Evolutionary conservation across 2,329 filamentous ascomycete species (phyloP).

Genomic region (Ascochyta lentis): DNA sequence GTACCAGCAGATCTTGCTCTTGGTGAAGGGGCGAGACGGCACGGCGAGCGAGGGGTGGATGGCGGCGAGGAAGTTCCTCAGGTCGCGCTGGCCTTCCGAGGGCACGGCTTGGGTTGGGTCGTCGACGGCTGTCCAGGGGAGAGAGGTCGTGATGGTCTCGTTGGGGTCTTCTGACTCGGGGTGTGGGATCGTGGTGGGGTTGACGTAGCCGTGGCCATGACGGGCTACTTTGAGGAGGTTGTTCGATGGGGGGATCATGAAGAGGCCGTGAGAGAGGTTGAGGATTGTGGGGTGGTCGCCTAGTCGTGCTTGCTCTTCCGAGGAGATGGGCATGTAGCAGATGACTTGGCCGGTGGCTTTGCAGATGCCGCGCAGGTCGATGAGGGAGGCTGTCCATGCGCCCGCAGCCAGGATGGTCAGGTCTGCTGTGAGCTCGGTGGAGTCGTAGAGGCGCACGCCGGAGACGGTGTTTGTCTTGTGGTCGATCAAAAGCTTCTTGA

Average conservation of each 20-base stretch:
- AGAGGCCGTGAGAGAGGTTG: constrained; percentile 74
- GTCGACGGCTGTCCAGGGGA: constrained; percentile 62
- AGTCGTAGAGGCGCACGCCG: constrained; percentile 65
- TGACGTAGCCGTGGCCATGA: constrained; percentile 59
- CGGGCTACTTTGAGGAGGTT: constrained; percentile 57
- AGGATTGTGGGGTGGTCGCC: constrained; percentile 73
- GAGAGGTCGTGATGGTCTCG: constrained; percentile 53
- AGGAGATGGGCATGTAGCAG: constrained; percentile 76
- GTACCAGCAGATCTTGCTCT: constrained; percentile 62
- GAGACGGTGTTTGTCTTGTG: constrained; percentile 51
- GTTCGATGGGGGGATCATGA: constrained; percentile 72
- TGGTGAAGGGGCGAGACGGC: constrained; percentile 52
- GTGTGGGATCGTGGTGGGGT: constrained; percentile 55
- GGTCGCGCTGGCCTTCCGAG: constrained; percentile 39
- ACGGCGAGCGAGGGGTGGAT: constrained; percentile 42
- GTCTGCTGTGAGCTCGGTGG: constrained; percentile 65
- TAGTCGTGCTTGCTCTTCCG: constrained; percentile 71
- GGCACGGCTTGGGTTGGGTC: constrained; percentile 47
- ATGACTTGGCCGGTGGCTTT: constrained; percentile 83
- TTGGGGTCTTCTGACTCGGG: constrained; percentile 50
- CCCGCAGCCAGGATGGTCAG: constrained; percentile 83
- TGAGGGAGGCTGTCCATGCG: constrained; percentile 80
- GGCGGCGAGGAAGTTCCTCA: constrained; percentile 40
- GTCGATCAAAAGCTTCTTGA: constrained; percentile 51
- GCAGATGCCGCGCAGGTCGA: constrained; percentile 78